Base-by-base conservation (phyloP, 768 basidiomycete species). In the Psilocybe azurescens region DNA sequence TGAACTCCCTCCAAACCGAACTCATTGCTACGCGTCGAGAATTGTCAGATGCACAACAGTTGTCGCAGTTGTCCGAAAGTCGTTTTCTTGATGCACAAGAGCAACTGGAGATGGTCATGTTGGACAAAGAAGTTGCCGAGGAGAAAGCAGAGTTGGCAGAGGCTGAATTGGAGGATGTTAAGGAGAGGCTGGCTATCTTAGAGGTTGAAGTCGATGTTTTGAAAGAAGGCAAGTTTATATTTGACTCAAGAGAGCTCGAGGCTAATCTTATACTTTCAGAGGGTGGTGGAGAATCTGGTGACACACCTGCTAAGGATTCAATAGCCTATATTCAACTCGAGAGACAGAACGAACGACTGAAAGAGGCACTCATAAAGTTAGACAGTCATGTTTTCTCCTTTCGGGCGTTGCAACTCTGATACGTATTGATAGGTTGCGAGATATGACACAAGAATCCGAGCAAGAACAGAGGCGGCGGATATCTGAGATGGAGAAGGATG, bases 81-180 rank as follows among this genome's bases (percentile, higher is more conserved):
- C 83, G 91, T 24, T 79, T 93, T 1, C 76, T 89, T 2, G 97
- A 99, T 72, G 73, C 90, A 1, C 87, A 91, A 56, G 97, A 98
- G 60, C 93, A 96, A 71, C 77, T 99, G 41, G 97, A 99, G 78
- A 95, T 98, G 90, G 83, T 88, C 2, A 93, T 93, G 84, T 77
- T 99, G 67, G 97, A 99, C 73, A 95, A 94, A 76, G 97, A 99
- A 73, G 88, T 99, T 41, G 96, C 97, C 0, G 97, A 99, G 71
- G 97, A 98, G 74, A 87, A 87, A 61, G 89, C 92, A 0, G 97
- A 98, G 74, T 71, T 86, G 2, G 89, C 89, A 0, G 89, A 94
- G 71, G 74, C 81, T 0, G 94, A 95, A 70, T 69, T 95, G 53
- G 93, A 92, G 67, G 90, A 89, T 56, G 70, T 90, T 61, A 90